phyloP scores from a whole-genome alignment of 768 basidiomycete species.

The Boletus sp. region DNA sequence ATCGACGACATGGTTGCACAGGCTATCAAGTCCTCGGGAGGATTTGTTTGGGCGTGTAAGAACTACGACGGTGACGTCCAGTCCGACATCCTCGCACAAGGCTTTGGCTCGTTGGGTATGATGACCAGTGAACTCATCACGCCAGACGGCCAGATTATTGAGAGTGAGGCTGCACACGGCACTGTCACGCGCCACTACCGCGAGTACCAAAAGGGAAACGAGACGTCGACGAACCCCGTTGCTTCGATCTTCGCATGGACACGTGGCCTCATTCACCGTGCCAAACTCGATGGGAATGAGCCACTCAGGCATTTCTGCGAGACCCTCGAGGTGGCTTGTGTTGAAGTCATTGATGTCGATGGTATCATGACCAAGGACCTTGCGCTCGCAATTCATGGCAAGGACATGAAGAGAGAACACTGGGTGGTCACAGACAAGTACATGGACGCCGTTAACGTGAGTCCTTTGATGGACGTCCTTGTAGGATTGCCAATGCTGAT shows the following conservation, averaged over 20 bases:
- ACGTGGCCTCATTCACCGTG: conserved; percentile 87
- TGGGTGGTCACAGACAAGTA: conserved; percentile 96
- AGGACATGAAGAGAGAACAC: conserved; percentile 86
- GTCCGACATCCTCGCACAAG: conserved; percentile 94
- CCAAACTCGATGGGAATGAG: conserved; percentile 85
- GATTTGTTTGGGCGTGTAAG: conserved; percentile 76
- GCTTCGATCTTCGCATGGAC: conserved; percentile 99
- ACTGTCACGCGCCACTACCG: conserved; percentile 97
- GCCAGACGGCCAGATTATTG: conserved; percentile 88
- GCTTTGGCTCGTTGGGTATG: conserved; percentile 95
- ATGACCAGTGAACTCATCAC: conserved; percentile 97
- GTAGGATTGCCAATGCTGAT: conserved; percentile 11
- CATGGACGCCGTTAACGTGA: conserved; percentile 88
- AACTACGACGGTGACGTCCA: conserved; percentile 87
- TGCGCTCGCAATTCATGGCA: conserved; percentile 90
- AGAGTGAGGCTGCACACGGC: conserved; percentile 96
- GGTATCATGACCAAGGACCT: conserved; percentile 97
- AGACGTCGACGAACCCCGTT: conserved; percentile 98
- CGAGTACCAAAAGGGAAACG: conserved; percentile 94
- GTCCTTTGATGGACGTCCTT: conserved; percentile 22
- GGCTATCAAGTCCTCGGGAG: conserved; percentile 93
- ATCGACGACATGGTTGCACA: conserved; percentile 99
- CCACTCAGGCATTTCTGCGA: conserved; percentile 69
- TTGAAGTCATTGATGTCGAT: conserved; percentile 88
- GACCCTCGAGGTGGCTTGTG: conserved; percentile 81